Conservation (phyloP, 768 basidiomycete species). For the Pisolithus sp. region DNA sequence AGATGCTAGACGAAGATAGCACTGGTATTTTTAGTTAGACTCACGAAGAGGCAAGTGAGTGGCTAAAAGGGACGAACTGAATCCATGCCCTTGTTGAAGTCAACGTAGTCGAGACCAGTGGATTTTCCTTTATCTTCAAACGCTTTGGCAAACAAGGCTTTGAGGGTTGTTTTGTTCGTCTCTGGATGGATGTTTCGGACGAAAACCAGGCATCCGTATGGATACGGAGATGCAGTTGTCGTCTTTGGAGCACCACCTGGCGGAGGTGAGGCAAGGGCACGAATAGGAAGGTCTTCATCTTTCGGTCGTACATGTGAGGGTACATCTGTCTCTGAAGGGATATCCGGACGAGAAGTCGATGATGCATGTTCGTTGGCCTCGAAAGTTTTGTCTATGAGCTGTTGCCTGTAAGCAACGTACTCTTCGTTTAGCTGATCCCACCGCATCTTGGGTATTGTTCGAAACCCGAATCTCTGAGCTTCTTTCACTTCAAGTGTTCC, state of each 20-base stretch:
- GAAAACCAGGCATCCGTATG: constrained; percentile 62
- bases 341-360: neutral
- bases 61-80: constrained; percentile 37
- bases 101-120: constrained; percentile 65
- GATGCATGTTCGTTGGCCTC: constrained; percentile 1
- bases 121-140: constrained; percentile 19
- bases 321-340: neutral
- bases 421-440: constrained; percentile 67
- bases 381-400: constrained; percentile 44
- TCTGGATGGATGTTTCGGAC: constrained; percentile 63
- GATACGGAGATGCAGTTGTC: constrained; percentile 39
- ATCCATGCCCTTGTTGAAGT: constrained; percentile 73
- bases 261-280: neutral
- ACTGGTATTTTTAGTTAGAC: constrained; percentile 36
- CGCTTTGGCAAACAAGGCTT: constrained; percentile 45
- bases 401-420: constrained; percentile 57
- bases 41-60: too few species aligned
- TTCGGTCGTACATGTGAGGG: neutral
- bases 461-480: constrained; percentile 54
- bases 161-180: constrained; percentile 79
- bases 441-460: constrained; percentile 44
- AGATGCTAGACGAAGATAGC: constrained; percentile 61
- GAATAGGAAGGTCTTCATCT: neutral
- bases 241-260: constrained; percentile 4
- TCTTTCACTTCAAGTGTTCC: constrained; percentile 25